phyloP scores from a whole-genome alignment of 805 yeast species.

The Candida maltosa region DNA sequence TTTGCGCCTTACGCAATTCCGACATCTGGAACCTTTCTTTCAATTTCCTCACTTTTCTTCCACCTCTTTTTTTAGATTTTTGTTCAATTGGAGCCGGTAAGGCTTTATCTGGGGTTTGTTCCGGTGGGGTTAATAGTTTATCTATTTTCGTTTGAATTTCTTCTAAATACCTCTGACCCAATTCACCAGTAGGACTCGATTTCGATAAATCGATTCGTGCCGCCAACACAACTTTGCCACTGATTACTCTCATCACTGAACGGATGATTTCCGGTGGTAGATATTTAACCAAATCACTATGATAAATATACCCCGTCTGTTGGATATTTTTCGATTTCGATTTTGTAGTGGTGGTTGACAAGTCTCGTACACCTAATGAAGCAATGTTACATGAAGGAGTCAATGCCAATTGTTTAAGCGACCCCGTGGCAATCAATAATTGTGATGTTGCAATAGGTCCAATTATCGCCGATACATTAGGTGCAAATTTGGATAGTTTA shows the following conservation, averaged over 20 bases:
- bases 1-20: conserved; percentile 78
- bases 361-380: conserved; percentile 59
- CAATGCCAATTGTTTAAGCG: conserved; percentile 58
- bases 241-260: conserved; percentile 72
- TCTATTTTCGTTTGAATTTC: conserved; percentile 66
- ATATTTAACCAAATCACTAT: conserved; percentile 54
- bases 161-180: conserved; percentile 56
- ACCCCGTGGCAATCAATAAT: conserved; percentile 65
- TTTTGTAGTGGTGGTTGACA: conserved; percentile 25
- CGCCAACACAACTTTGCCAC: conserved; percentile 78
- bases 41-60: conserved; percentile 72
- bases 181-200: conserved; percentile 40
- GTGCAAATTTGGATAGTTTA: conserved; percentile 63
- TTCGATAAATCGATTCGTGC: conserved; percentile 71
- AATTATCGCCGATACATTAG: conserved; percentile 70
- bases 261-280: conserved; percentile 58
- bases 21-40: conserved; percentile 80
- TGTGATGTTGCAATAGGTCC: conserved; percentile 75
- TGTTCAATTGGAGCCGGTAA: conserved; percentile 73
- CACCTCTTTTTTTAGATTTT: conserved; percentile 83
- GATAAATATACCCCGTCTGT: conserved; percentile 68
- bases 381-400: conserved; percentile 85
- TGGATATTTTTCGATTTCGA: conserved; percentile 41
- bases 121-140: conserved; percentile 77
- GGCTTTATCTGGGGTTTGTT: conserved; percentile 53